Evolutionary conservation across 805 yeast genomes (phyloP).

Genomic region (Yueomyces sinensis): DNA sequence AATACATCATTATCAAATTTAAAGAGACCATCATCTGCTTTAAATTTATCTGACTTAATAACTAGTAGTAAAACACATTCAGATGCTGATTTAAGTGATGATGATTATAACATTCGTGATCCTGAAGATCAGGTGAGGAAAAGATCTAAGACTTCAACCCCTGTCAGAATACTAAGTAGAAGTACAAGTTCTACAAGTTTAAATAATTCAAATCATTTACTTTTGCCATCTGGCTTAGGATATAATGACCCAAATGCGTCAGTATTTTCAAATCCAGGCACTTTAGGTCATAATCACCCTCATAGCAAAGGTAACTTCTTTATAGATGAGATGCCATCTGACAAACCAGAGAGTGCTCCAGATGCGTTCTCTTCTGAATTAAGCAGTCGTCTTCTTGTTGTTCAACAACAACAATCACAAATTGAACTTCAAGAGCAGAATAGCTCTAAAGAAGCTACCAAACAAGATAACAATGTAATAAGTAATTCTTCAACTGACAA

Average conservation of each 20-base stretch:
- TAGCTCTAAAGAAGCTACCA: background rate
- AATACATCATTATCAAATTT: conserved; percentile 2
- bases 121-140: conserved; percentile 11
- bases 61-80: conserved; percentile 5
- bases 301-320: too few relatives aligned
- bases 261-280: background rate
- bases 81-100: conserved; percentile 8
- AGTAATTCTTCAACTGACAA: background rate
- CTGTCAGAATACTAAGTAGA: conserved; percentile 14
- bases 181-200: conserved; percentile 13
- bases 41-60: conserved; percentile 11
- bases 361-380: conserved; percentile 8
- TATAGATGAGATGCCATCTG: background rate
- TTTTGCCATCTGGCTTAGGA: background rate
- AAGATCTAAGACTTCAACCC: conserved; percentile 19
- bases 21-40: conserved; percentile 15
- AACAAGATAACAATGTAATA: background rate
- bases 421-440: background rate
- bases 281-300: background rate
- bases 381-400: conserved; percentile 7
- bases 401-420: conserved; percentile 10
- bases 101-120: conserved; percentile 3
- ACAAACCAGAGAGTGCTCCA: background rate
- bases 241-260: background rate
- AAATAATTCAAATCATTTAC: conserved; percentile 1